These are phyloP conservation scores for Curvularia spicifera DNA, from an alignment of 2,329 filamentous ascomycete genomes.

Conservation along the genomic window DNA sequence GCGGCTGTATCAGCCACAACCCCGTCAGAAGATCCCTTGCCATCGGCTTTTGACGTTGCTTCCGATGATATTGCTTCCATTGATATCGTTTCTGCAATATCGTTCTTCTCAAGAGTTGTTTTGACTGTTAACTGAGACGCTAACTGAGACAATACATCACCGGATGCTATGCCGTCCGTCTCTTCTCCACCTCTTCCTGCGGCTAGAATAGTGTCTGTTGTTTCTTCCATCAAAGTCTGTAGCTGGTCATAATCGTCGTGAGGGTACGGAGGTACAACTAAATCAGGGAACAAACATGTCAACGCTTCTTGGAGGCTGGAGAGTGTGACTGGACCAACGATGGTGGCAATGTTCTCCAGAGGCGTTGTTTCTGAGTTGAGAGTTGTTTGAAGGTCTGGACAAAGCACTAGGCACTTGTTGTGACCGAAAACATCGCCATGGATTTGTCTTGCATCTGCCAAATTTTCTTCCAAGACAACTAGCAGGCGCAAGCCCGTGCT, in stretches of 20 bases:
- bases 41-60: background rate
- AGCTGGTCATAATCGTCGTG: background rate
- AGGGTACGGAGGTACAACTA: background rate
- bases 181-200: background rate
- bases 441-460: background rate
- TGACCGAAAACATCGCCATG: background rate
- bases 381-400: conserved; percentile 2
- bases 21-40: background rate
- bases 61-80: background rate
- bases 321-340: conserved; percentile 8
- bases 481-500: conserved; percentile 4
- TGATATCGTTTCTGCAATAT: background rate
- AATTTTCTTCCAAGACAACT: conserved; percentile 7
- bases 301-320: conserved; percentile 9
- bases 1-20: too few relatives aligned
- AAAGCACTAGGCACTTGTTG: conserved; percentile 6
- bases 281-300: conserved; percentile 5
- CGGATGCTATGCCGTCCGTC: background rate
- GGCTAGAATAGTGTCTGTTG: background rate
- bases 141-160: background rate
- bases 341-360: background rate
- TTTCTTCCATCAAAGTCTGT: background rate
- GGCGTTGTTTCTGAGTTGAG: background rate
- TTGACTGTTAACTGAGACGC: background rate
- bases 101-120: background rate